Percentiles rank a stretch among this genome's conserved stretches.
These are phyloP conservation scores for Tilletiopsis washingtonensis DNA, from an alignment of 1,284 basidiomycete species.

Conservation along the genomic window DNA sequence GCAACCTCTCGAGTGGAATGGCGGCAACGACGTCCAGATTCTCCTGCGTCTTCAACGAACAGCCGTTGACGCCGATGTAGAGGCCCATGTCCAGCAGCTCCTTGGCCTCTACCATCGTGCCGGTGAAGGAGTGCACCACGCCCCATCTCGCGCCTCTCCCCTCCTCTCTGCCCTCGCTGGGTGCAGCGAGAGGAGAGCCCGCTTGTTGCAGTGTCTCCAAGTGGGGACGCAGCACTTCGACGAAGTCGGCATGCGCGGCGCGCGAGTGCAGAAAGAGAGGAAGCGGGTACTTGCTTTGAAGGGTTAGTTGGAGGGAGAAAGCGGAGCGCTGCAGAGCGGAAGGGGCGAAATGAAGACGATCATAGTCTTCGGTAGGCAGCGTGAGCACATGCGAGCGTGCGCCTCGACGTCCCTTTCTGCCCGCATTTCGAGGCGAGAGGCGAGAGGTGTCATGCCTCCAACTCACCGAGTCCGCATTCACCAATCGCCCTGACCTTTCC, in stretches of 20 bases:
- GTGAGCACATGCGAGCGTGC: background rate
- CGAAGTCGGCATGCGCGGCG: constrained; percentile 58
- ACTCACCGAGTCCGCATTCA: constrained; percentile 74
- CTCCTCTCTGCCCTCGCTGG: constrained; percentile 4
- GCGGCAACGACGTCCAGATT: constrained; percentile 60
- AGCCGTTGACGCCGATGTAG: constrained; percentile 67
- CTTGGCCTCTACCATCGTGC: constrained; percentile 59
- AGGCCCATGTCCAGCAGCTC: constrained; percentile 57
- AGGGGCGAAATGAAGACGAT: constrained; percentile 65
- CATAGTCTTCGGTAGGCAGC: constrained; percentile 60
- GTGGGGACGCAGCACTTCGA: constrained; percentile 54
- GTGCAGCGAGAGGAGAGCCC: too few species aligned
- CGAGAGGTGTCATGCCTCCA: too few species aligned
- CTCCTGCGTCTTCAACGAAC: constrained; percentile 70
- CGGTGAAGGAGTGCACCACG: constrained; percentile 82
- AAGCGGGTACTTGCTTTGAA: constrained; percentile 65
- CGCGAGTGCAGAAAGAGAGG: constrained; percentile 81
- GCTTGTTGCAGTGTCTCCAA: constrained; percentile 9
- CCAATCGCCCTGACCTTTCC: constrained; percentile 59
- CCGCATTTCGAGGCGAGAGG: background rate
- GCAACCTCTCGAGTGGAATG: constrained; percentile 60
- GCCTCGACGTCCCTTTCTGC: background rate
- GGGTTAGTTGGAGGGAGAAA: constrained; percentile 63
- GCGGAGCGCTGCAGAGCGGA: constrained; percentile 60
- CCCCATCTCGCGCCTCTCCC: constrained; percentile 16